Base-by-base conservation (phyloP, 192 early-diverging fungal species). In the Spinellus fusiger region DNA sequence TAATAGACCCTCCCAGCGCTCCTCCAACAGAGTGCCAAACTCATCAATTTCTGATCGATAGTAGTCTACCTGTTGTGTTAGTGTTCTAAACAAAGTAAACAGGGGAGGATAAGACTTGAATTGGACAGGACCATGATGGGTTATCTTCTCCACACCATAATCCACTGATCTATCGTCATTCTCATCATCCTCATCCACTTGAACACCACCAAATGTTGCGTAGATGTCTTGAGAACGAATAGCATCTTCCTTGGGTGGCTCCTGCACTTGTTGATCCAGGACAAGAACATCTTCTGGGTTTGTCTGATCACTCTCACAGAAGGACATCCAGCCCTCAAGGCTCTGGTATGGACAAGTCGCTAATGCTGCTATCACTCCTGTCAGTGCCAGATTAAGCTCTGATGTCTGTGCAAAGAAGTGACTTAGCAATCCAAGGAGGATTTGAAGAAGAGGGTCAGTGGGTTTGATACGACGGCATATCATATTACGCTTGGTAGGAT, bases 351-450 rank as follows among this genome's bases (percentile, higher is more conserved):
- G 86, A 44, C 89, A 91, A 5, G 90, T 73, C 1, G 87, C 86
- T 54, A 98, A 73, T n/a, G 90, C 87, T 0, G 90, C 82, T 27
- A 98, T 70, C 25, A 95, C 89, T 25, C 92, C 93, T 0, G 95
- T 98, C 25, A 98, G 73, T 0, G 93, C 92, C 68, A 98, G 66
- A 66, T 98, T 98, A 60, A 95, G 83, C 28, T 88, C 87, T 25
- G 86, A 87, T 22, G 90, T 86, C 60, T 98, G 93, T 0, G 84
- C 81, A 75, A 94, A 95, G 62, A 95, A 93, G 52, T 85, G 82
- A 34, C 83, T 76, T 31, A 89, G 72, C n/a, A 84, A 69, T 25
- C 73, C 74, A 51, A 91, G 73, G 37, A 91, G 74, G 46, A 79
- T 85, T 29, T 86, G 86, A 5, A 91, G 64, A 9, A 88, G 68